phyloP scores from a whole-genome alignment of 2,329 filamentous ascomycete species.

The Alternaria brassicicola region DNA sequence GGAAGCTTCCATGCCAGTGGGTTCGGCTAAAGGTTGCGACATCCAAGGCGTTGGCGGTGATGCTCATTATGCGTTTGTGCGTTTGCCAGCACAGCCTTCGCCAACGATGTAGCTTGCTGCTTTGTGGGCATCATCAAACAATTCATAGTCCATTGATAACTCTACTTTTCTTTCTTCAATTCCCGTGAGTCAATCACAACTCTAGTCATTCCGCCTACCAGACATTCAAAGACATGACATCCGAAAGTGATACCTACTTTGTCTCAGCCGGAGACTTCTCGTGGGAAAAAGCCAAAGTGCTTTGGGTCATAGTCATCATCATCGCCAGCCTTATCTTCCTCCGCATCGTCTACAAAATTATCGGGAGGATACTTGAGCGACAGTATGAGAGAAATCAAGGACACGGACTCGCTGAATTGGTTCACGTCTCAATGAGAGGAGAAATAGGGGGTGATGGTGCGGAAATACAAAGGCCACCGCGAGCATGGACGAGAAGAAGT shows the following conservation, averaged over 20 bases:
- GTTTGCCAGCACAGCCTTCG: background rate
- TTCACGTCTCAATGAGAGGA: background rate
- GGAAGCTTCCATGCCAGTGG: background rate
- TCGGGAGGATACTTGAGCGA: background rate
- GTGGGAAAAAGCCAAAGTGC: background rate
- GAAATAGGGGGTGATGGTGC: no score
- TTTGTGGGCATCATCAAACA: background rate
- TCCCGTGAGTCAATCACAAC: background rate
- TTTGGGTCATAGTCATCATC: constrained; percentile 2
- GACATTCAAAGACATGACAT: background rate
- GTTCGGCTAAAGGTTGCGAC: background rate
- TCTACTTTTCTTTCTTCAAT: background rate
- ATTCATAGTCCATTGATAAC: background rate
- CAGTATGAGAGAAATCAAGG: background rate
- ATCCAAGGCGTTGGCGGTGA: background rate
- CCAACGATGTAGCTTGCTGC: constrained; percentile 1
- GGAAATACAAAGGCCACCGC: background rate
- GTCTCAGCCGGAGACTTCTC: background rate
- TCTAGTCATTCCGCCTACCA: background rate
- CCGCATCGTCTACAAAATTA: background rate
- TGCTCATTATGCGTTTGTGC: background rate
- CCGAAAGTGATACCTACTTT: background rate
- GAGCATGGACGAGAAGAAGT: background rate
- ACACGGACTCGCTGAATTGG: background rate
- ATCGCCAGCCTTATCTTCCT: background rate